Base-by-base conservation (phyloP, 73 alveolate species). In the Diophrys sp. region DNA sequence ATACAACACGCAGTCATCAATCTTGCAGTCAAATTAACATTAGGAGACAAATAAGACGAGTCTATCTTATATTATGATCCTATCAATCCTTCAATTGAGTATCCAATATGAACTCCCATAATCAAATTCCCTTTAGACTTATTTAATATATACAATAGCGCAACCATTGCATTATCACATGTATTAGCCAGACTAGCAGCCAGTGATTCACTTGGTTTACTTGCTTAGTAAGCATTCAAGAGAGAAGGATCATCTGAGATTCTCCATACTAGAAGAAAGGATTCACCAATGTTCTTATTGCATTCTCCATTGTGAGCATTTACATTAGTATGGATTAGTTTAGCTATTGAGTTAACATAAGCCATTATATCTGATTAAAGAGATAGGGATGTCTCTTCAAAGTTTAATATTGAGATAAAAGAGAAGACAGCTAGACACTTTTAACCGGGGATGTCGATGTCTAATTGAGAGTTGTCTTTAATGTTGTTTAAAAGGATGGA, bases 271-370 rank as follows among this genome's bases (percentile, higher is more conserved):
- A 95, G 77, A 62, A 95, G 76, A 79, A 90, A 95, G 24, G 98
- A 95, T 76, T 95, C 99, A 28, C 99, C 99, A 18, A 95, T 83
- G 82, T 95, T 95, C 82, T 95, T 95, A 88, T 95, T 95, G 67
- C 97, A 93, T 56, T 90, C 80, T 57, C 99, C 99, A 57, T 89
- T 90, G 93, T 89, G 94, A 77, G 90, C 92, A 86, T 93, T 96
- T 53, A 87, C 97, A 78, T 89, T 75, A 31, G 96, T 82, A 79
- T 94, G 98, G 56, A 93, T 95, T 27, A 89, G 87, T 53, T 94
- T 95, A 27, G 97, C 96, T 62, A 95, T 87, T 56, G 88, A 91
- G 87, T 95, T 95, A 67, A 95, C 99, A 79, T 93, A 95, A 74
- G 78, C 71, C 97, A 93, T 93, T 53, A 90, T 94, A 27, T 83